phyloP scores from a whole-genome alignment of 2,329 filamentous ascomycete genomes.

The Acrodontium crateriforme region DNA sequence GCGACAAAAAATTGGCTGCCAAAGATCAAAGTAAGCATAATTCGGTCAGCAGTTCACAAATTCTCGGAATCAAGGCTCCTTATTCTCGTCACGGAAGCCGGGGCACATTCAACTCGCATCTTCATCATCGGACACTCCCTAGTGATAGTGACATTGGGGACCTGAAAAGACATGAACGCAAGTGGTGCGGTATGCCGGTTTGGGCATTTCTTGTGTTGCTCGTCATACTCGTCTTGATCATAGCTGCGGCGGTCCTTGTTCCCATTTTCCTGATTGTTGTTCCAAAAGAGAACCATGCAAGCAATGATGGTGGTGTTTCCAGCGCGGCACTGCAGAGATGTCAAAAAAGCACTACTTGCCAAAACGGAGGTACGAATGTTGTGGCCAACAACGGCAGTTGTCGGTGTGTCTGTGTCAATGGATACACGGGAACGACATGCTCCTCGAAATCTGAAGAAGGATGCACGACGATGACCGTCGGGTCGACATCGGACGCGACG shows the following conservation, averaged over 20 bases:
- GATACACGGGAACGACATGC: constrained; percentile 59
- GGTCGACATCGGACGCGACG: constrained; percentile 52
- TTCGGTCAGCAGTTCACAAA: constrained; percentile 45
- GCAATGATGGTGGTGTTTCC: constrained; percentile 11
- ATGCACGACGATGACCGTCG: constrained; percentile 40
- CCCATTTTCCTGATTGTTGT: constrained; percentile 50
- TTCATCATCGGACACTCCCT: constrained; percentile 12
- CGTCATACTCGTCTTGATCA: constrained; percentile 54
- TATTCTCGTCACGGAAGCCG: constrained; percentile 8
- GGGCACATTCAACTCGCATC: constrained; percentile 4
- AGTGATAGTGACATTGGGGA: constrained; percentile 18
- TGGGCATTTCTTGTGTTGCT: constrained; percentile 60
- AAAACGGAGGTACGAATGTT: constrained; percentile 69
- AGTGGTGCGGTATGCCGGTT: constrained; percentile 71
- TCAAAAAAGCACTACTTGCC: constrained; percentile 48
- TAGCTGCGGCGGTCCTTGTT: constrained; percentile 70
- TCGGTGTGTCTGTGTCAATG: constrained; percentile 77
- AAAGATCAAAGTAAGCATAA: constrained; percentile 7
- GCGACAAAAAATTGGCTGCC: constrained; percentile 11
- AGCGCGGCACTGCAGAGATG: constrained; percentile 38
- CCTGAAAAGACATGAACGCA: constrained; percentile 23
- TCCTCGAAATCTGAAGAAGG: constrained; percentile 34
- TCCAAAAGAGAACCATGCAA: constrained; percentile 32
- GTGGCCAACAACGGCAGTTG: constrained; percentile 48
- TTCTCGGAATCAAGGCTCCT: constrained; percentile 37